A percentile compares a stretch with the other conserved stretches of the same genome.
These are phyloP conservation scores for Mucor mucedo DNA, from an alignment of 371 early-diverging fungal genomes.

Conservation along the genomic window DNA sequence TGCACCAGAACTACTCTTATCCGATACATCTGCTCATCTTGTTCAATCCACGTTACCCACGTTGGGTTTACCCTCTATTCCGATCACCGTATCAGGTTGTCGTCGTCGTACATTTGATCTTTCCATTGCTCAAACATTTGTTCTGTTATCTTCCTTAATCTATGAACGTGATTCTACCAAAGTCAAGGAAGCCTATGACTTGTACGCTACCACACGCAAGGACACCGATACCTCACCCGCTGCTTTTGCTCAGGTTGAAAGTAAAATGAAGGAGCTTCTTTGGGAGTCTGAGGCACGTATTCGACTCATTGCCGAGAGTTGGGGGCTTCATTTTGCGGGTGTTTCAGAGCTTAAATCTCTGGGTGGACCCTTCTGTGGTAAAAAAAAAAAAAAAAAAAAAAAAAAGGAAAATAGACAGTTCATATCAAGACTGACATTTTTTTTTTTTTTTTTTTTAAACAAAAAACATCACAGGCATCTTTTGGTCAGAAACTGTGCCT, in stretches of 20 bases:
- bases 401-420: background rate
- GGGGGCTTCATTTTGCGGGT: constrained; percentile 53
- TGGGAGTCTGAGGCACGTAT: constrained; percentile 35
- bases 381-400: constrained; percentile 1
- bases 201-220: background rate
- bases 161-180: constrained; percentile 50
- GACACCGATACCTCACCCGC: background rate
- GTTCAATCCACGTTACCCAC: constrained; percentile 24
- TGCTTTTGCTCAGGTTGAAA: background rate
- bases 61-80: constrained; percentile 22
- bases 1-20: constrained; percentile 29
- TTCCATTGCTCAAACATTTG: constrained; percentile 35
- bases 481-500: constrained; percentile 47
- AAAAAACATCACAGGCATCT: constrained; percentile 31
- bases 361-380: constrained; percentile 57
- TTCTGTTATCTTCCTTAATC: constrained; percentile 35
- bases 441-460: no score
- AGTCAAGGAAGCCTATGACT: constrained; percentile 39
- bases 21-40: constrained; percentile 20
- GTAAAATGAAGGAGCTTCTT: constrained; percentile 18
- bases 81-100: constrained; percentile 12
- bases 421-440: background rate
- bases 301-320: constrained; percentile 28
- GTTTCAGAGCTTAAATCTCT: constrained; percentile 54
- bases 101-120: constrained; percentile 38